phyloP scores from a whole-genome alignment of 257 asterid species.

The Solanum corneliomulleri region DNA sequence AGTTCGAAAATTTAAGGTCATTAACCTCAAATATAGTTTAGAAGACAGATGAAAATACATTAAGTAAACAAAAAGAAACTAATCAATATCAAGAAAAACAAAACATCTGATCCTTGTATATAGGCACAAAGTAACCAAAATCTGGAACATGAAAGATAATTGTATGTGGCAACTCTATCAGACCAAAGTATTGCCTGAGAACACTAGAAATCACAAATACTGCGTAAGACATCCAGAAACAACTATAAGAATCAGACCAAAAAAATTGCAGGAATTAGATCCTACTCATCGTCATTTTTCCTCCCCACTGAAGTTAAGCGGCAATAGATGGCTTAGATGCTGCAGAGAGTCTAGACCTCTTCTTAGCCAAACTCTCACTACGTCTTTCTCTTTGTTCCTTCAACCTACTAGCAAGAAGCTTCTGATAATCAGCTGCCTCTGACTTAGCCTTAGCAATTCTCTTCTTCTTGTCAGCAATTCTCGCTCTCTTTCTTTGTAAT shows the following conservation, averaged over 20 bases:
- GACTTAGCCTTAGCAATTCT: conserved; percentile 1
- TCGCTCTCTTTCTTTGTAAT: background rate
- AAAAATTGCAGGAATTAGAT: background rate
- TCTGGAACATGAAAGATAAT: background rate
- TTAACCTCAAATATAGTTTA: background rate
- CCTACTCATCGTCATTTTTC: background rate
- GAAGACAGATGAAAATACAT: background rate
- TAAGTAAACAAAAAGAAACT: background rate
- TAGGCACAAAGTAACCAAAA: background rate
- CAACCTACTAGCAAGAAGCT: conserved; percentile 3
- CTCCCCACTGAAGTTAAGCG: background rate
- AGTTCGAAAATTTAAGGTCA: background rate
- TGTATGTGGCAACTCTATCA: background rate
- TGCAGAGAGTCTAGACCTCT: conserved; percentile 1
- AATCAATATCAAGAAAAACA: background rate
- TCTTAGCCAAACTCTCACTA: conserved; percentile 2
- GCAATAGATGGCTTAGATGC: conserved; percentile 1
- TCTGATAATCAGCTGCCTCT: background rate
- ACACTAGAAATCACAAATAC: background rate
- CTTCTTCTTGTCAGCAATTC: background rate
- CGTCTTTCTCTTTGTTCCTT: conserved; percentile 1
- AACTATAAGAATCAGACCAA: background rate
- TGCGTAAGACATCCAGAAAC: background rate
- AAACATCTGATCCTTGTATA: background rate
- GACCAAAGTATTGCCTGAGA: background rate